Evolutionary conservation across 2,329 filamentous ascomycete genomes (phyloP), one percentile per base, ranked within the genome.

Genomic region (Xylaria sp.): DNA sequence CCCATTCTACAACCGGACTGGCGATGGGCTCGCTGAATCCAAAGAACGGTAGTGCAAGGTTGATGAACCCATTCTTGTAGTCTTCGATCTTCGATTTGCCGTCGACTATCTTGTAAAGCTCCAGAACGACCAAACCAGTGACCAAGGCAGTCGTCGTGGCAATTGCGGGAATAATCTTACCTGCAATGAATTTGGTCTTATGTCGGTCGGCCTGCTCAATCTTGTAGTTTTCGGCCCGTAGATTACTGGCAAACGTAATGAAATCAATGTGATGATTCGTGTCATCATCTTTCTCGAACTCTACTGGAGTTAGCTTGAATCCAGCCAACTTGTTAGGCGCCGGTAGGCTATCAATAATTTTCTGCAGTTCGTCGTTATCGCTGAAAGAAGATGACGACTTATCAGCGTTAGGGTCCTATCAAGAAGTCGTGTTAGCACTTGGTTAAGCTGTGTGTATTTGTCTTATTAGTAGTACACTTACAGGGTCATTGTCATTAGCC

Each of bases 101-200:
- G 73, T 98, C 95, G 47, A 99, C 84, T 67, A 99, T 87, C 87
- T 99, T 99, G 89, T 92, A 97, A 50, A 98, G 81, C 81, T 99
- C 95, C 47, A 99, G 82, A 15, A 96, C 86, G 56, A 99, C 93
- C 47, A 99, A 84, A 61, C 95, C 95, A 2, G 95, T 99, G 12
- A 98, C 94, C 61, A 99, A 83, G 2, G 95, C 94, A 2, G 95
- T 99, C 0, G 95, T 98, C 2, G 95, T 99, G 46, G 95, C 95
- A 77, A 99, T 99, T 47, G 95, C 95, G 21, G 95, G 95, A 69
- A 99, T 99, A 71, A 99, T 99, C 86, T 99, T 99, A 77, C 95
- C 95, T 33, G 95, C 96, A 75, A 99, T 99, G 79, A 99, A 98
- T 83, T 99, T 99, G 65, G 94, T 99, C 88, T 95, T 96, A 84